Evolutionary conservation across 2,329 filamentous ascomycete species (phyloP).

Genomic region (Alternaria arbusti): DNA sequence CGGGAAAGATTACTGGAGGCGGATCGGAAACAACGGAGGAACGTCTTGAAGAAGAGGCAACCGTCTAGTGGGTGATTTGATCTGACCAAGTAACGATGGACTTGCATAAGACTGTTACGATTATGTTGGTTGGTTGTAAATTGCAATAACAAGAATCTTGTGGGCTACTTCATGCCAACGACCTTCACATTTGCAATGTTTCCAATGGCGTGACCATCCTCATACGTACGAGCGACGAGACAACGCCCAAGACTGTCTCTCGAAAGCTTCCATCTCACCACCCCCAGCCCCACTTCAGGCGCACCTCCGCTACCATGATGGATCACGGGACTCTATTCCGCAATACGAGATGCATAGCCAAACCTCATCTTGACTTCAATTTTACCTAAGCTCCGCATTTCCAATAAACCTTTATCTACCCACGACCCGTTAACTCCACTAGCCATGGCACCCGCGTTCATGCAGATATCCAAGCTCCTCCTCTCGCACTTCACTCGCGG

Average conservation of each 20-base stretch:
- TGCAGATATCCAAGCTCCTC: too few species aligned
- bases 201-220: background rate
- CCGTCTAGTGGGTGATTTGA: background rate
- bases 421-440: too few species aligned
- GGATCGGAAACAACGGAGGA: constrained; percentile 8
- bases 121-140: background rate
- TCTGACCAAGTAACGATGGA: background rate
- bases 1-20: constrained; percentile 1
- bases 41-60: constrained; percentile 10
- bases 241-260: background rate
- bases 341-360: background rate
- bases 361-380: background rate
- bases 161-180: background rate
- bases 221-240: background rate
- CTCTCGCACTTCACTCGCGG: background rate
- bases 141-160: background rate
- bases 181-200: background rate
- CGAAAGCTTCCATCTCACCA: background rate
- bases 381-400: background rate
- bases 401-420: background rate
- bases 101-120: background rate
- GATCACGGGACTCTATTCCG: background rate
- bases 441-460: too few species aligned
- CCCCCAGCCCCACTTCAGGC: background rate
- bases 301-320: background rate